A percentile compares a stretch with the other conserved stretches of the same genome.
Conservation (phyloP, 192 early-diverging fungal genomes). For the Funneliformis geosporum region DNA sequence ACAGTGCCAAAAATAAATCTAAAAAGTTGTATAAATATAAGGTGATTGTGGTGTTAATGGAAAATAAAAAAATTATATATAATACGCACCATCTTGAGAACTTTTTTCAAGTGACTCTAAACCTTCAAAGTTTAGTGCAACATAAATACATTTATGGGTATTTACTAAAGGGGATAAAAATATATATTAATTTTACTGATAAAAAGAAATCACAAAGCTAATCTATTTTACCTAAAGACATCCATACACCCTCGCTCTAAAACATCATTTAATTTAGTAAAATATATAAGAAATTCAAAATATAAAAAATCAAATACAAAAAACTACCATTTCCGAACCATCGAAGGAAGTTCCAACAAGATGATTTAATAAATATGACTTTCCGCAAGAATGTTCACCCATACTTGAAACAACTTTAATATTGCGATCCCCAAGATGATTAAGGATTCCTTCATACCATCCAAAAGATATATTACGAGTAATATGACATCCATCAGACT, state of each 20-base stretch:
- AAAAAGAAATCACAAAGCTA: not conserved
- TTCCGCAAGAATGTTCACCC: conserved; percentile 34
- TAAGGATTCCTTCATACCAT: conserved; percentile 30
- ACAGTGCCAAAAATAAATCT: not conserved
- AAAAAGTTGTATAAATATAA: not conserved
- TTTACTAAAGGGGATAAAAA: not conserved
- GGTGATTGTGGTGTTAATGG: not conserved
- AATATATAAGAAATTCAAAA: too few species aligned
- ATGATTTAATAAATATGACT: conserved; percentile 34
- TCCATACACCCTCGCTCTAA: conserved; percentile 34
- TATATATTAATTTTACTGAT: too few species aligned
- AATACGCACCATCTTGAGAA: conserved; percentile 12
- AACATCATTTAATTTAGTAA: not conserved
- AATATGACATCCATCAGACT: not conserved
- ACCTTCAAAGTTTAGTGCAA: conserved; percentile 34
- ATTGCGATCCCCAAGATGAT: conserved; percentile 8
- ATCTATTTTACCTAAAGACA: conserved; percentile 22
- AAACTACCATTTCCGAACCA: conserved; percentile 25
- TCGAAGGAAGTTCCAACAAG: conserved; percentile 22
- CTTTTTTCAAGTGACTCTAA: conserved; percentile 13
- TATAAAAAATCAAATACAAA: not conserved
- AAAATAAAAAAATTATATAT: not conserved
- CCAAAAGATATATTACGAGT: conserved; percentile 5
- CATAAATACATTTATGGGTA: conserved; percentile 18
- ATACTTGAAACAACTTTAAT: conserved; percentile 34